A percentile compares a stretch with the other conserved stretches of the same genome.
phyloP scores from a whole-genome alignment of 179 eudicot species.

The Heliamphora pulchella region DNA sequence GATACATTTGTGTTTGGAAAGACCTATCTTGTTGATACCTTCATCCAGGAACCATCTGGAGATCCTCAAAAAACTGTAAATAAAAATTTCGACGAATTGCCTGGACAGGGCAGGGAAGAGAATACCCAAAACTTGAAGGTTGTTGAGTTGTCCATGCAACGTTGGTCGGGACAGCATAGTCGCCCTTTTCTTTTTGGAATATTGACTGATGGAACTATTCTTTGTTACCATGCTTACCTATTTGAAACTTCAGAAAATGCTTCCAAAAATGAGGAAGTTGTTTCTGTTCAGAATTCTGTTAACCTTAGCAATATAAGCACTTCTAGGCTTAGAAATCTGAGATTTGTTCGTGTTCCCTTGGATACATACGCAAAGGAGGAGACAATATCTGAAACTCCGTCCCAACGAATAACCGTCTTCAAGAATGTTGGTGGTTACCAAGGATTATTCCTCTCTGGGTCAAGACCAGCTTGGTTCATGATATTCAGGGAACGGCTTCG shows the following conservation, averaged over 20 bases:
- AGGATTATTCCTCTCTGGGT: slow-evolving; percentile 82
- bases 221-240: slow-evolving; percentile 84
- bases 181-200: slow-evolving; percentile 85
- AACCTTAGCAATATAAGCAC: slow-evolving; percentile 35
- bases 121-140: slow-evolving; percentile 53
- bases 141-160: slow-evolving; percentile 79
- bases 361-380: slow-evolving; percentile 81
- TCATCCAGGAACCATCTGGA: slow-evolving; percentile 37
- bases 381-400: slow-evolving; percentile 35
- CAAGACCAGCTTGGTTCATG: slow-evolving; percentile 95
- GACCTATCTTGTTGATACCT: slow-evolving; percentile 56
- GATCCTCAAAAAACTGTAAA: slow-evolving; percentile 29
- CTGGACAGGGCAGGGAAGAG: slow-evolving; percentile 65
- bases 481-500: slow-evolving; percentile 84
- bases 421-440: slow-evolving; percentile 84
- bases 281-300: slow-evolving; percentile 33
- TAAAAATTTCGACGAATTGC: slow-evolving; percentile 33
- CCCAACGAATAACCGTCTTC: slow-evolving; percentile 60
- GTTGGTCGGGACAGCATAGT: slow-evolving; percentile 76
- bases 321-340: slow-evolving; percentile 83
- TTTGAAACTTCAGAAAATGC: slow-evolving; percentile 73
- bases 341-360: slow-evolving; percentile 72
- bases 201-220: slow-evolving; percentile 85
- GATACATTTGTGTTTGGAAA: slow-evolving; percentile 82
- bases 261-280: slow-evolving; percentile 44